Evolutionary conservation across 768 basidiomycete species (phyloP).

Genomic region (Termitomyces heimii): DNA sequence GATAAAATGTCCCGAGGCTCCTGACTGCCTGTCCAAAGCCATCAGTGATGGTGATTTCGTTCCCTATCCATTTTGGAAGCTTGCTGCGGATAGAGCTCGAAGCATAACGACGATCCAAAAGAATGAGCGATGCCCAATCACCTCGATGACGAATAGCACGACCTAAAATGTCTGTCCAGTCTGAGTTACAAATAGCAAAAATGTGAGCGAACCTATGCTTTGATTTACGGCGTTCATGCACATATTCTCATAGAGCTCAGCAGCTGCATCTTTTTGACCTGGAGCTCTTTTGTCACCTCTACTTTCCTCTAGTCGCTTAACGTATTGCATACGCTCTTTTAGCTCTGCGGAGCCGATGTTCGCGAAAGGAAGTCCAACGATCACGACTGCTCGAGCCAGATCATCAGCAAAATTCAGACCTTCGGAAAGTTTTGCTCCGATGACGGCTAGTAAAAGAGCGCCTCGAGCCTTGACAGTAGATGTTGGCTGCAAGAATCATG

Average conservation of each 20-base stretch:
- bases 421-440: slow-evolving; percentile 97
- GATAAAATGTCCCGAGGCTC: slow-evolving; percentile 64
- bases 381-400: slow-evolving; percentile 79
- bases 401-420: slow-evolving; percentile 76
- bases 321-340: slow-evolving; percentile 87
- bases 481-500: slow-evolving; percentile 1
- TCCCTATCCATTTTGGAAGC: slow-evolving; percentile 88
- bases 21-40: slow-evolving; percentile 70
- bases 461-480: slow-evolving; percentile 40
- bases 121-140: slow-evolving; percentile 89
- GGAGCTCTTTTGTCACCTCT: slow-evolving; percentile 22
- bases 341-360: slow-evolving; percentile 90
- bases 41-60: slow-evolving; percentile 48
- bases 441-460: slow-evolving; percentile 87
- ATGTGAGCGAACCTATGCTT: slow-evolving; percentile 68
- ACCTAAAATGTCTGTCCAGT: slow-evolving; percentile 36
- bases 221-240: slow-evolving; percentile 96
- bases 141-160: slow-evolving; percentile 87
- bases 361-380: slow-evolving; percentile 90
- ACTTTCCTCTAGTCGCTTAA: slow-evolving; percentile 53
- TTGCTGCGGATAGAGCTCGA: slow-evolving; percentile 64
- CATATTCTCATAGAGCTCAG: slow-evolving; percentile 86
- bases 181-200: background rate
- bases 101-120: slow-evolving; percentile 82
- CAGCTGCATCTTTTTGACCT: slow-evolving; percentile 59